Evolutionary conservation across 495 filamentous ascomycete species (phyloP).

Genomic region (Neurospora pannonica): DNA sequence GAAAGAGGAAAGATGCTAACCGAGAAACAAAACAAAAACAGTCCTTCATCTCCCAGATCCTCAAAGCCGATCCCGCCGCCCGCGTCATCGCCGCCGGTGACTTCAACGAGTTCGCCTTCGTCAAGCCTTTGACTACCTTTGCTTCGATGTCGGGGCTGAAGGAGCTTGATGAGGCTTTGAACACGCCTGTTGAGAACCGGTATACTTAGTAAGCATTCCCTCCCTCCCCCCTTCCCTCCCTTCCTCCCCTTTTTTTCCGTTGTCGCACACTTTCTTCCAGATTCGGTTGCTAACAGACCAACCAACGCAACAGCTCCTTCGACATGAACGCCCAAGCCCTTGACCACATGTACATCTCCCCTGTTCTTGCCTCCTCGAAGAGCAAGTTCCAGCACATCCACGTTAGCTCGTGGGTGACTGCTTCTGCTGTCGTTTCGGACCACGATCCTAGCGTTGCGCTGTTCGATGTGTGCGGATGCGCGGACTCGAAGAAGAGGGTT

Average conservation of each 20-base stretch:
- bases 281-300: neutral
- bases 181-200: slow-evolving; percentile 37
- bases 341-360: slow-evolving; percentile 52
- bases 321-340: slow-evolving; percentile 40
- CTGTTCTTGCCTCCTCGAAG: slow-evolving; percentile 15
- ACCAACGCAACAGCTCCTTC: slow-evolving; percentile 19
- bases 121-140: slow-evolving; percentile 39
- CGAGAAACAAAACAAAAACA: no score
- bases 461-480: slow-evolving; percentile 40
- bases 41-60: slow-evolving; percentile 31
- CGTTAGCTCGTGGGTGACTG: slow-evolving; percentile 48
- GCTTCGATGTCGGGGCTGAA: slow-evolving; percentile 28
- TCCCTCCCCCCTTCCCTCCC: neutral
- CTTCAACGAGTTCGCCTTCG: slow-evolving; percentile 56
- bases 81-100: slow-evolving; percentile 44
- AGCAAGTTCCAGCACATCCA: slow-evolving; percentile 49
- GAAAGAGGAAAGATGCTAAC: no score
- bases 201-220: slow-evolving; percentile 41
- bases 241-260: neutral
- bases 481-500: neutral
- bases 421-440: slow-evolving; percentile 39
- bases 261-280: neutral
- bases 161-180: slow-evolving; percentile 45
- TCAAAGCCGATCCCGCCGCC: slow-evolving; percentile 32
- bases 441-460: slow-evolving; percentile 52